These are phyloP conservation scores for Xylariomycetidae sp. DNA, from an alignment of 2,329 filamentous ascomycete genomes.

Conservation along the genomic window DNA sequence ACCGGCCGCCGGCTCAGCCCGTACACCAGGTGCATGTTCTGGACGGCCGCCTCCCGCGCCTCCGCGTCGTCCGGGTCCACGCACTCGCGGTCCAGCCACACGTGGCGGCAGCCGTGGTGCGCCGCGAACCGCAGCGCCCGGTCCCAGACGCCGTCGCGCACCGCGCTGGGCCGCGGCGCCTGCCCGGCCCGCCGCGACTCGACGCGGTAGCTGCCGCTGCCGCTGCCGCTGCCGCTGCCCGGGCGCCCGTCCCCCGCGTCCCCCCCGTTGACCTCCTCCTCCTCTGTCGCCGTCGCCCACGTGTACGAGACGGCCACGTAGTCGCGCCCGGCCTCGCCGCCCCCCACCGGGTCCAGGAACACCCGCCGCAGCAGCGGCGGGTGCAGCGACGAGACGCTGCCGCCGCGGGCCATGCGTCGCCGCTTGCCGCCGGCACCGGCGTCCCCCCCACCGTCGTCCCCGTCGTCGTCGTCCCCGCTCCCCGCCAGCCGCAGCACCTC, in stretches of 20 bases:
- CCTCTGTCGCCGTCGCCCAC: conserved; percentile 20
- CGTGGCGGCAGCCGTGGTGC: conserved; percentile 18
- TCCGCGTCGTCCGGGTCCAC: conserved; percentile 20
- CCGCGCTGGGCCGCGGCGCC: conserved; percentile 15
- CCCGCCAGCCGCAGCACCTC: conserved; percentile 20
- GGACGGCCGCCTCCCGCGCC: conserved; percentile 22
- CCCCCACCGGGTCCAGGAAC: conserved; percentile 17
- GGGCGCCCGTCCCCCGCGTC: background rate
- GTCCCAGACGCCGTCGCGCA: conserved; percentile 21
- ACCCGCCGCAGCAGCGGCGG: conserved; percentile 17
- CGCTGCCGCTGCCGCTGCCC: conserved; percentile 1
- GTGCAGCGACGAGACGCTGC: conserved; percentile 12
- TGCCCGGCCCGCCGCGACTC: conserved; percentile 18
- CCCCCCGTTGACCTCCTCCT: conserved; percentile 10
- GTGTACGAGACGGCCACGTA: conserved; percentile 26
- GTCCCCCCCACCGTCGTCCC: too few relatives aligned
- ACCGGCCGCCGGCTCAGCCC: conserved; percentile 19
- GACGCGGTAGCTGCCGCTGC: conserved; percentile 15
- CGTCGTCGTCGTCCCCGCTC: conserved; percentile 9
- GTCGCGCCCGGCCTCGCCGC: conserved; percentile 13
- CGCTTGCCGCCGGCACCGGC: conserved; percentile 22
- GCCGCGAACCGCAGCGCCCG: conserved; percentile 19
- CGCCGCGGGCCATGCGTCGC: conserved; percentile 16
- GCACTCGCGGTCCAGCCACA: conserved; percentile 26
- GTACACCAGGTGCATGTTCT: conserved; percentile 27